These are phyloP conservation scores for Euptelea pleiosperma DNA, from an alignment of 164 flowering plant genomes.

Conservation along the genomic window DNA sequence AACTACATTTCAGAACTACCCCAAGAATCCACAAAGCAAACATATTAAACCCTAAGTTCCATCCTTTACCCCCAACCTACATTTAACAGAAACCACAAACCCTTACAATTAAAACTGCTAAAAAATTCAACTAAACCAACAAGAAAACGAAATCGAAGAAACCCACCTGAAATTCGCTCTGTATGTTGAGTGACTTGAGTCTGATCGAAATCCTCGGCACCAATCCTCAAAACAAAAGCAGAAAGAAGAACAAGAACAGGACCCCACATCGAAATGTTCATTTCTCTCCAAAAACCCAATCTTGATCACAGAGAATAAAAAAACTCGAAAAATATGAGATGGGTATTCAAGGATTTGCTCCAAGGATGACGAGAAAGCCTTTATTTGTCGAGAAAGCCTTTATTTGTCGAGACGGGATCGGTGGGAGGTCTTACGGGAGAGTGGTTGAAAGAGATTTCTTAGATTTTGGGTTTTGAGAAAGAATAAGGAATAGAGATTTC, in stretches of 20 bases:
- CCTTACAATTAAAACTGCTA: no score
- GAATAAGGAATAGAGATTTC: conserved; percentile 6
- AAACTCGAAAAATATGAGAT: neutral
- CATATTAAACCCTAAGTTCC: no score
- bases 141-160: neutral
- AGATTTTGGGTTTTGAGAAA: conserved; percentile 11
- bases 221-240: conserved; percentile 22
- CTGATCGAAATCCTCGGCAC: conserved; percentile 30
- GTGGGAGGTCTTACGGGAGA: conserved; percentile 17
- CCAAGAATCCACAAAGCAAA: no score
- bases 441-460: conserved; percentile 25
- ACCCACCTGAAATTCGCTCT: conserved; percentile 69
- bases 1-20: no score
- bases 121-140: neutral
- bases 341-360: conserved; percentile 1
- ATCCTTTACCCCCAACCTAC: neutral
- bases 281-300: conserved; percentile 8
- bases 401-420: conserved; percentile 5
- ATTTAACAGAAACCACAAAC: no score
- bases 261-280: conserved; percentile 37
- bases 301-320: neutral
- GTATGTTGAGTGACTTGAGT: conserved; percentile 53
- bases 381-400: no score
- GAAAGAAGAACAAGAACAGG: conserved; percentile 26
- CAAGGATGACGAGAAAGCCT: conserved; percentile 2